Conservation (phyloP, 2,329 filamentous ascomycete genomes). For the Thielaviopsis euricoi region DNA sequence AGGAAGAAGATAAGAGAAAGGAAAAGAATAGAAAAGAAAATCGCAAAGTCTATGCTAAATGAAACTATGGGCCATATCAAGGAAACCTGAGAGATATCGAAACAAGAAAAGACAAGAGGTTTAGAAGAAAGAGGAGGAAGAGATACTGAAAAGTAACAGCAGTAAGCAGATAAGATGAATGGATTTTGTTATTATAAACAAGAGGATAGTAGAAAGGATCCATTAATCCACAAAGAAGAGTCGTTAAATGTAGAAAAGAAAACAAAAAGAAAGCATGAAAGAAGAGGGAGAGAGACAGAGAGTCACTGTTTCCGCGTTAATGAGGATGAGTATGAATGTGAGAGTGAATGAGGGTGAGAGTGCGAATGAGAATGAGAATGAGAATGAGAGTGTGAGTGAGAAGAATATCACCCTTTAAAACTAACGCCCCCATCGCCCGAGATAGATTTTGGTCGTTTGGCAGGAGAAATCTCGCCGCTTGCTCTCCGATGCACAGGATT, state of each 20-base stretch:
- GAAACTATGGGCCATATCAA: no score
- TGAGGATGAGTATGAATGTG: not conserved
- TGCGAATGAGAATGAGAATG: not conserved
- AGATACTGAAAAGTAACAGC: not conserved
- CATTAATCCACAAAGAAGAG: not conserved
- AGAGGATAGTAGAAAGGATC: not conserved
- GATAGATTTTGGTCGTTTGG: slow-evolving; percentile 26
- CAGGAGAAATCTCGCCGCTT: slow-evolving; percentile 26
- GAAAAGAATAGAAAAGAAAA: no score
- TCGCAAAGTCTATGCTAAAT: no score
- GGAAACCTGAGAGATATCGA: no score
- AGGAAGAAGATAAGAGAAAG: no score
- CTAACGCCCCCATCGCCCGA: slow-evolving; percentile 8
- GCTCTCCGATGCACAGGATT: slow-evolving; percentile 17
- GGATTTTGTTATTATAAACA: not conserved
- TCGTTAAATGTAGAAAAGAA: not conserved
- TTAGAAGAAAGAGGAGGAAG: not conserved
- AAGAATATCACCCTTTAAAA: not conserved
- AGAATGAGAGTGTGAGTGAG: no score
- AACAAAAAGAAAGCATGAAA: not conserved
- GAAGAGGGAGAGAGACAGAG: slow-evolving; percentile 10
- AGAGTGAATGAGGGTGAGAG: not conserved
- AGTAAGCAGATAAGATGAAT: not conserved
- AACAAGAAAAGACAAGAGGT: not conserved
- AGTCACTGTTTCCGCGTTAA: not conserved